These are phyloP conservation scores for Beauveria asiatica DNA, from an alignment of 2,329 filamentous ascomycete genomes.

Conservation along the genomic window DNA sequence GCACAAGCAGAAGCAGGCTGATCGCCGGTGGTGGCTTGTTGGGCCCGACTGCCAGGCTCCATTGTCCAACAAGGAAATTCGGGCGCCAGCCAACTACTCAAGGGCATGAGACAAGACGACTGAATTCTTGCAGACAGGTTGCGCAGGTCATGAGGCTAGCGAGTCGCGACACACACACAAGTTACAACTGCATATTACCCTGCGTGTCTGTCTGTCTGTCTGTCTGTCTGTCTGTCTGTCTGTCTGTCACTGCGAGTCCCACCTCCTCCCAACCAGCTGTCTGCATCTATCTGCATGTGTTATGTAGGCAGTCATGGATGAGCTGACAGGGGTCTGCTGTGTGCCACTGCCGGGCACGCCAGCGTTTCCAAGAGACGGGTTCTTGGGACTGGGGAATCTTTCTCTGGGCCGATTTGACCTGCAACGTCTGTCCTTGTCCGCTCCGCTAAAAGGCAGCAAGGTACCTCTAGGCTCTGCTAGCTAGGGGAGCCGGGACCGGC, in stretches of 20 bases:
- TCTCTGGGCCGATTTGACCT: slow-evolving; percentile 3
- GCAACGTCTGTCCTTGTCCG: not conserved
- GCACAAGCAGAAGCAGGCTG: not conserved
- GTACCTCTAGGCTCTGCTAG: too few species aligned
- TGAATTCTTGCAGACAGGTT: not conserved
- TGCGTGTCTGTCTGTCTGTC: not conserved
- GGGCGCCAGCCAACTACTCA: not conserved
- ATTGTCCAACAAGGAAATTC: not conserved
- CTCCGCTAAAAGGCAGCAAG: not conserved
- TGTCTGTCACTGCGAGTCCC: not conserved
- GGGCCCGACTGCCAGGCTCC: not conserved
- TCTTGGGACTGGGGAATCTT: slow-evolving; percentile 3
- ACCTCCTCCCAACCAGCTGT: not conserved
- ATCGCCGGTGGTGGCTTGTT: not conserved
- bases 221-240: too few species aligned
- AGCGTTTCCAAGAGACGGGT: slow-evolving; percentile 5
- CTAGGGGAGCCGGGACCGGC: not conserved
- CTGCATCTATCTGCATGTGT: not conserved
- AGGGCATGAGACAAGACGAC: not conserved
- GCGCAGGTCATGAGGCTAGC: not conserved
- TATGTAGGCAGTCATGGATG: too few species aligned
- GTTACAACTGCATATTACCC: not conserved
- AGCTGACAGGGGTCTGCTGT: not conserved
- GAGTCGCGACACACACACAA: too few species aligned
- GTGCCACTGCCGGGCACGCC: not conserved